Evolutionary conservation across 306 rosid species (phyloP).

Genomic region (Medicago truncatula): DNA sequence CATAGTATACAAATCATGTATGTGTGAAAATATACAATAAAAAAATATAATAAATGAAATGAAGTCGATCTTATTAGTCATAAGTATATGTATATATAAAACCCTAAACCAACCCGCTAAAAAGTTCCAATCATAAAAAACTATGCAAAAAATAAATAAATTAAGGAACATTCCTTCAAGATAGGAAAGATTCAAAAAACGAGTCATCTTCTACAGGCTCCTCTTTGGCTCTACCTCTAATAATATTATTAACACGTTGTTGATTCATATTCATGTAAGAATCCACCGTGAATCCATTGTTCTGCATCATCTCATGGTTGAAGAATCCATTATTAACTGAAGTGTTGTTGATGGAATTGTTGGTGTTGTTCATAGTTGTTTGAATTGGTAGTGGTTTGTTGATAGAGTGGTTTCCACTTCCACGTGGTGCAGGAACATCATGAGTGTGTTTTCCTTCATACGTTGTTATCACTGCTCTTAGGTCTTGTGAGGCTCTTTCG

Average conservation of each 20-base stretch:
- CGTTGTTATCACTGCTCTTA: slow-evolving; percentile 90
- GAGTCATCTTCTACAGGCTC: slow-evolving; percentile 17
- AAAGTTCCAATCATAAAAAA: not conserved
- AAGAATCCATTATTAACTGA: slow-evolving; percentile 15
- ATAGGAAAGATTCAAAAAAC: slow-evolving; percentile 17
- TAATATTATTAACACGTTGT: not conserved
- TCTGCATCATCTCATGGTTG: slow-evolving; percentile 32
- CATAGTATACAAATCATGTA: not conserved
- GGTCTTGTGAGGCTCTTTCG: slow-evolving; percentile 90
- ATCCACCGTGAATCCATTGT: not conserved
- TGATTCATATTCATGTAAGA: not conserved
- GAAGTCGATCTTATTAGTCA: not conserved
- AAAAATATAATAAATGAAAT: slow-evolving; percentile 4
- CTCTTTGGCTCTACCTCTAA: slow-evolving; percentile 19
- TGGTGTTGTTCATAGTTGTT: slow-evolving; percentile 25
- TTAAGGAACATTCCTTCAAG: slow-evolving; percentile 2
- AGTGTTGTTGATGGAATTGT: slow-evolving; percentile 29
- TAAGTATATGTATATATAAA: not conserved
- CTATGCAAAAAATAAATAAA: not conserved
- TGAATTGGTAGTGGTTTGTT: slow-evolving; percentile 54
- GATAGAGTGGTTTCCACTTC: slow-evolving; percentile 66
- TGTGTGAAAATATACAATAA: not conserved
- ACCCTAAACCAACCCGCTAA: not conserved
- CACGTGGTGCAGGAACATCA: slow-evolving; percentile 90
- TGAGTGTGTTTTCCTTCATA: slow-evolving; percentile 98